phyloP scores from a whole-genome alignment of 805 yeast species.

The Candida ascalaphidarum region DNA sequence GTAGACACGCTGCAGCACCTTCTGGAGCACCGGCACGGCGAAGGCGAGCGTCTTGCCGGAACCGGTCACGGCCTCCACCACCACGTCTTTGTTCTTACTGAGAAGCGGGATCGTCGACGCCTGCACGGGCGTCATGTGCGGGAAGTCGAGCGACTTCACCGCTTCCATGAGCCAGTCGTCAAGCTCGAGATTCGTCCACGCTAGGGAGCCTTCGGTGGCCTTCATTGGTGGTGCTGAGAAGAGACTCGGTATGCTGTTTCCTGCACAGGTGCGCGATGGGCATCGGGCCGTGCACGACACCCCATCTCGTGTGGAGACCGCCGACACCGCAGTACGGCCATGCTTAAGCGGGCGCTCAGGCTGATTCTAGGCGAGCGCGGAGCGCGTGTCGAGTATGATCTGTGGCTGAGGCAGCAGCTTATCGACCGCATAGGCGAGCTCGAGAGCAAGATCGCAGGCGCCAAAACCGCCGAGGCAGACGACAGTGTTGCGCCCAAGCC shows the following conservation, averaged over 20 bases:
- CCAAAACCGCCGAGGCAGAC: not conserved
- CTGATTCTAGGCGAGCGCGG: slow-evolving; percentile 11
- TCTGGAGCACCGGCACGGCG: slow-evolving; percentile 73
- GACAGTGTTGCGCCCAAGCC: not conserved
- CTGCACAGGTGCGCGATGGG: too few species aligned
- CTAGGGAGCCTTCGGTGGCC: slow-evolving; percentile 33
- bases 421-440: slow-evolving; percentile 48
- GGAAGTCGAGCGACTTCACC: slow-evolving; percentile 64
- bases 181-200: slow-evolving; percentile 54
- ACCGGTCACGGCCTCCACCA: slow-evolving; percentile 96
- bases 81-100: slow-evolving; percentile 81
- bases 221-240: too few species aligned
- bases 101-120: slow-evolving; percentile 89
- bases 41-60: slow-evolving; percentile 97
- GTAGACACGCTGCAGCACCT: slow-evolving; percentile 32
- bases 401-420: slow-evolving; percentile 62
- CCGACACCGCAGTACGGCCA: too few species aligned
- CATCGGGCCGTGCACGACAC: too few species aligned
- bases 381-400: slow-evolving; percentile 31
- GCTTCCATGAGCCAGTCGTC: slow-evolving; percentile 72
- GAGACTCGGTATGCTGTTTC: too few species aligned
- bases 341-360: slow-evolving; percentile 19
- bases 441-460: slow-evolving; percentile 26
- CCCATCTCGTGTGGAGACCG: too few species aligned
- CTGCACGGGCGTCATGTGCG: slow-evolving; percentile 91